These are phyloP conservation scores for Remersonia thermophila DNA, from an alignment of 2,329 filamentous ascomycete genomes.

Conservation along the genomic window DNA sequence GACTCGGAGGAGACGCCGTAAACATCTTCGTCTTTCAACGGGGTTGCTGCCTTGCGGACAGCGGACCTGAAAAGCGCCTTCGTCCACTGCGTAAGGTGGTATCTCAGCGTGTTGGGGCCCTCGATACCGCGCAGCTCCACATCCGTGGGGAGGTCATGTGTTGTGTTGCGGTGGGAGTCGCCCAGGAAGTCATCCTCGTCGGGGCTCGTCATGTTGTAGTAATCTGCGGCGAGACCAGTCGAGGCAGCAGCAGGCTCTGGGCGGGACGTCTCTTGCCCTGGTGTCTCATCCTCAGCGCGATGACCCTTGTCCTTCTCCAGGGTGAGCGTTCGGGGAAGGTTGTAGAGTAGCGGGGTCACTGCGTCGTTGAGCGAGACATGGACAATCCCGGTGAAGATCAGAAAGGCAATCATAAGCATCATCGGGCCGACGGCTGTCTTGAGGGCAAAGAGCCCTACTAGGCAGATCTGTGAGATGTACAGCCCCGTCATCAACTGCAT, in stretches of 20 bases:
- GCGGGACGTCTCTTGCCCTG: conserved; percentile 8
- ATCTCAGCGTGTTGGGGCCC: conserved; percentile 18
- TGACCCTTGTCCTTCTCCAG: conserved; percentile 19
- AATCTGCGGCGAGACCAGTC: conserved; percentile 20
- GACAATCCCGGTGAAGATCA: conserved; percentile 65
- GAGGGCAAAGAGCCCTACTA: conserved; percentile 71
- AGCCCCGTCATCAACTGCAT: conserved; percentile 76
- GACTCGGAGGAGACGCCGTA: conserved; percentile 1
- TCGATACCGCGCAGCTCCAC: conserved; percentile 19
- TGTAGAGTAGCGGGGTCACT: conserved; percentile 59
- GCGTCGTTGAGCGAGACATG: conserved; percentile 60
- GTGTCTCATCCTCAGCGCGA: conserved; percentile 10
- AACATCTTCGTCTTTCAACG: no score
- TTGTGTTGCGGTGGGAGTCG: conserved; percentile 23
- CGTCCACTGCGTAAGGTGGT: conserved; percentile 16
- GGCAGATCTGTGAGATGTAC: conserved; percentile 66
- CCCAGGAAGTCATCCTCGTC: conserved; percentile 19
- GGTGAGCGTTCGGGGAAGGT: conserved; percentile 55
- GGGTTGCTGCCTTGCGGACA: conserved; percentile 2
- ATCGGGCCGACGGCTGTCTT: conserved; percentile 55
- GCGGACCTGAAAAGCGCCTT: conserved; percentile 13
- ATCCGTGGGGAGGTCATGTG: conserved; percentile 22
- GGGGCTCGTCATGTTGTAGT: conserved; percentile 21
- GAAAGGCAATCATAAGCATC: conserved; percentile 61
- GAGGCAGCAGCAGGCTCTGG: not conserved